Evolutionary conservation across 1,284 basidiomycete species (phyloP).

Genomic region (Trichosporon ovoides): DNA sequence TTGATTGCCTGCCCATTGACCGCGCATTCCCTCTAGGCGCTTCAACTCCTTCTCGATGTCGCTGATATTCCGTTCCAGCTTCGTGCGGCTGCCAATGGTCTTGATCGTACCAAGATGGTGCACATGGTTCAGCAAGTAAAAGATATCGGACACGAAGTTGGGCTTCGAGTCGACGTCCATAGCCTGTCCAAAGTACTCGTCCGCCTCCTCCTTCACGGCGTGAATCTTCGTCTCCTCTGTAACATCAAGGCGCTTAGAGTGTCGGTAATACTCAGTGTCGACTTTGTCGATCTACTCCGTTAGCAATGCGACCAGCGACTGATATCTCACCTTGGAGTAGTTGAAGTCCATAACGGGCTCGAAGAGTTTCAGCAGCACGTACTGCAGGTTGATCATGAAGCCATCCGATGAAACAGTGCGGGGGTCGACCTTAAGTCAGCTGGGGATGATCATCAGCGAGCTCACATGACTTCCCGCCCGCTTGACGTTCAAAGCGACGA

Average conservation of each 20-base stretch:
- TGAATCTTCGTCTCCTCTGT: constrained; percentile 86
- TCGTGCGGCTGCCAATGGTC: constrained; percentile 68
- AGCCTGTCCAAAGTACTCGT: constrained; percentile 62
- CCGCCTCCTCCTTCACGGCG: constrained; percentile 73
- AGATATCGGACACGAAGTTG: constrained; percentile 95
- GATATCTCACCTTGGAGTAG: constrained; percentile 80
- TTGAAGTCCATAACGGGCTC: constrained; percentile 93
- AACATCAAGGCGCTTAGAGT: constrained; percentile 65
- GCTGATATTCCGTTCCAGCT: constrained; percentile 64
- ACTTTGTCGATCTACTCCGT: constrained; percentile 77
- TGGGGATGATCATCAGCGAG: neutral
- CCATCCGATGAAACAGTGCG: constrained; percentile 82
- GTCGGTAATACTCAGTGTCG: constrained; percentile 73
- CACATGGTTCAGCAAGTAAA: constrained; percentile 78
- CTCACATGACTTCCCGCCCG: constrained; percentile 61
- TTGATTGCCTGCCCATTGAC: constrained; percentile 55
- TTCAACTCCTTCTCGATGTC: constrained; percentile 75
- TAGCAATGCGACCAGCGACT: constrained; percentile 7
- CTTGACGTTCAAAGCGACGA: constrained; percentile 71
- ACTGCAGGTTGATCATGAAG: constrained; percentile 88
- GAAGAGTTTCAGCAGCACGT: constrained; percentile 77
- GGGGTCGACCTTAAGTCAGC: constrained; percentile 62
- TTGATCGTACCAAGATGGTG: constrained; percentile 79
- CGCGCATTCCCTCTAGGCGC: constrained; percentile 66
- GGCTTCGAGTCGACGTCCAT: constrained; percentile 33